A percentile compares a stretch with the other conserved stretches of the same genome.
Conservation (phyloP, 345 rosid species). For the Camelina hispida region DNA sequence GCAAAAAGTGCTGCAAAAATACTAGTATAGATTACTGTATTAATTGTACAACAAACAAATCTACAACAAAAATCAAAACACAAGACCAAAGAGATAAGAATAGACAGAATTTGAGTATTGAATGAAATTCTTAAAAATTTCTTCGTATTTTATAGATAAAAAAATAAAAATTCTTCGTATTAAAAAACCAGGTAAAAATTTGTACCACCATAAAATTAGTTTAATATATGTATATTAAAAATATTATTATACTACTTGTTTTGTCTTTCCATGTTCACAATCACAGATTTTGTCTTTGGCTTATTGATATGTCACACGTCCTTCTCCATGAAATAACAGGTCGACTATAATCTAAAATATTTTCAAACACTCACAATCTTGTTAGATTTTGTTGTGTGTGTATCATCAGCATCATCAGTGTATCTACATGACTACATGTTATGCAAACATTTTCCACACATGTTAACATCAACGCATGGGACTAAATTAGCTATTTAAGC, state of each 20-base stretch:
- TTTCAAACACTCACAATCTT: slow-evolving; percentile 30
- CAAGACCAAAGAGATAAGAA: neutral
- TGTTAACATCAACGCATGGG: slow-evolving; percentile 1
- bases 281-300: slow-evolving; percentile 28
- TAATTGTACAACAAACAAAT: neutral
- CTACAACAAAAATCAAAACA: slow-evolving; percentile 6
- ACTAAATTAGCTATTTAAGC: neutral
- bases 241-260: neutral
- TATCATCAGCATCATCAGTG: neutral
- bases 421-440: neutral
- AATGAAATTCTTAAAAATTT: neutral
- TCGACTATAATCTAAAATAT: neutral
- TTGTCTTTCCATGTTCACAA: slow-evolving; percentile 25
- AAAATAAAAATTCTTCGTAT: neutral
- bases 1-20: too few species aligned
- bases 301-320: slow-evolving; percentile 35
- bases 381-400: slow-evolving; percentile 31
- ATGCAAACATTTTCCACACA: slow-evolving; percentile 5
- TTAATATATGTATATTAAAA: neutral
- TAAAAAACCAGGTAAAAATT: neutral
- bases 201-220: slow-evolving; percentile 3
- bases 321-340: slow-evolving; percentile 34
- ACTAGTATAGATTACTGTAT: too few species aligned
- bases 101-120: neutral
- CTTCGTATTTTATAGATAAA: neutral